Conservation (phyloP, 768 basidiomycete genomes). For the Chlorophyllum brunneum region DNA sequence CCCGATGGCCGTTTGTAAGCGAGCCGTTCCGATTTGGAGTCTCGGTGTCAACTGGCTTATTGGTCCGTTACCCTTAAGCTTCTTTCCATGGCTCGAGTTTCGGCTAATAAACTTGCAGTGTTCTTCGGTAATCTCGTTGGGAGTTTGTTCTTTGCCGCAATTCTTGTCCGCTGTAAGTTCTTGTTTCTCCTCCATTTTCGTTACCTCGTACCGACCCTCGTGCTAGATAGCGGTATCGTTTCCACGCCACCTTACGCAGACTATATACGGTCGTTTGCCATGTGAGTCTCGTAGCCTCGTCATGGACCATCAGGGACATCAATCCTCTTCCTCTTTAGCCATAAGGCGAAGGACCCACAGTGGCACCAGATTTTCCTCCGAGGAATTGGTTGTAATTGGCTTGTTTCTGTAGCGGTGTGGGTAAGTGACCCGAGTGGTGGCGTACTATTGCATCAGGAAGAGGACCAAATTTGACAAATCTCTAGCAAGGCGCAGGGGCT, state of each 20-base stretch:
- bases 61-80: conserved; percentile 32
- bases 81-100: background rate
- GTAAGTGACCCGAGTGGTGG: conserved; percentile 31
- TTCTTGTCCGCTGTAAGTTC: conserved; percentile 60
- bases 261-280: conserved; percentile 49
- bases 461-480: background rate
- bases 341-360: conserved; percentile 58
- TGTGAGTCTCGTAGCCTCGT: conserved; percentile 39
- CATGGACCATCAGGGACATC: background rate
- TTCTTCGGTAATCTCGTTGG: conserved; percentile 67
- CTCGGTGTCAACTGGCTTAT: conserved; percentile 66
- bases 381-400: conserved; percentile 76
- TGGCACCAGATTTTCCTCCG: conserved; percentile 75
- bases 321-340: too few species aligned
- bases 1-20: conserved; percentile 62
- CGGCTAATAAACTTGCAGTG: conserved; percentile 35
- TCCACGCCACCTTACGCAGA: conserved; percentile 53
- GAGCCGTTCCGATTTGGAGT: conserved; percentile 67
- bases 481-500: conserved; percentile 66
- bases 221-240: conserved; percentile 55
- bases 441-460: background rate
- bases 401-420: conserved; percentile 72
- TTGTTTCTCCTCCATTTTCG: background rate
- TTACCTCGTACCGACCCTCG: background rate
- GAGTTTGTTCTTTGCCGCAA: conserved; percentile 64